A percentile compares a stretch with the other conserved stretches of the same genome.
phyloP scores from a whole-genome alignment of 2,329 filamentous ascomycete genomes.

The Aspergillus sp. region DNA sequence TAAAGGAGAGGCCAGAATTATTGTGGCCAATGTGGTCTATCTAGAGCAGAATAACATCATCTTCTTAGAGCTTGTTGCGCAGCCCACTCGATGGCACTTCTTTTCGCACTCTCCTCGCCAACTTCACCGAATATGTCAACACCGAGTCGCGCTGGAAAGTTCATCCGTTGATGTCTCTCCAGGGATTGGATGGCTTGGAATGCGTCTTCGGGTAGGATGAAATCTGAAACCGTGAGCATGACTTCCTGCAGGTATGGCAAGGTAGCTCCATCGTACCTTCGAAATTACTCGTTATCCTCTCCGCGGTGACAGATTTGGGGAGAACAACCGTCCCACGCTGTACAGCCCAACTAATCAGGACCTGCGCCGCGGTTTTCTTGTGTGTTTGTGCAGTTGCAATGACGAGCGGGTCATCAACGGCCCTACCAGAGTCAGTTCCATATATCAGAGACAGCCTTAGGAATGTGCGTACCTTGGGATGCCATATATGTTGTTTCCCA shows the following conservation, averaged over 20 bases:
- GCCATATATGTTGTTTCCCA: conserved; percentile 38
- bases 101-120: not conserved
- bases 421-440: not conserved
- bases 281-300: not conserved
- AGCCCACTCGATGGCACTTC: not conserved
- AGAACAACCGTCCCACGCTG: not conserved
- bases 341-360: not conserved
- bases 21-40: no score
- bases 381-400: not conserved
- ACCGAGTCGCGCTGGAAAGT: not conserved
- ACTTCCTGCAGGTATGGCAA: not conserved
- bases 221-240: not conserved
- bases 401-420: not conserved
- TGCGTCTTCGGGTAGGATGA: not conserved
- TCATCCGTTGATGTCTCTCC: not conserved
- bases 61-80: no score
- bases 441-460: not conserved
- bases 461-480: not conserved
- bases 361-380: not conserved
- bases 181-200: not conserved
- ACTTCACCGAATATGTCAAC: not conserved
- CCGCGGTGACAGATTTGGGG: not conserved
- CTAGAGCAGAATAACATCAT: no score
- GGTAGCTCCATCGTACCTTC: not conserved
- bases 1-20: no score